A percentile compares a stretch with the other conserved stretches of the same genome.
These are phyloP conservation scores for Dichomitus squalens DNA, from an alignment of 1,284 basidiomycete genomes.

Conservation along the genomic window DNA sequence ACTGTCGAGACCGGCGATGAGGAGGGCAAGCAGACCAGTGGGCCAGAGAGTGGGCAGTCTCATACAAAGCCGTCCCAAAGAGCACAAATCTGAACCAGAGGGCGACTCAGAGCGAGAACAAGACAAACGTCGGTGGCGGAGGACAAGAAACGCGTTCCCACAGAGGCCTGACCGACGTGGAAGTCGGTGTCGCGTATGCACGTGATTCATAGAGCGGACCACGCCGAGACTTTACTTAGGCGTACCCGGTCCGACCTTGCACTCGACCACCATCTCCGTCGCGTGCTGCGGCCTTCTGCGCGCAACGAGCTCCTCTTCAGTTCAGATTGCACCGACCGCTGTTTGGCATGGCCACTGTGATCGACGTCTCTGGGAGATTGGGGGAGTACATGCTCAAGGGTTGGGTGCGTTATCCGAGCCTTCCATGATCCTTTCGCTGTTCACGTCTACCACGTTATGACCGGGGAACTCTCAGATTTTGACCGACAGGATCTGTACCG, in stretches of 20 bases:
- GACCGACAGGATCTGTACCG: constrained; percentile 65
- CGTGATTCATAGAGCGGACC: constrained; percentile 3
- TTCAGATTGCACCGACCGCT: neutral
- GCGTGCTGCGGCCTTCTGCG: neutral
- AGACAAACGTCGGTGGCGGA: neutral
- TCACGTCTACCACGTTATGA: constrained; percentile 4
- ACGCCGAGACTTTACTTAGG: neutral
- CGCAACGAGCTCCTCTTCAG: neutral
- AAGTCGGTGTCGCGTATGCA: neutral
- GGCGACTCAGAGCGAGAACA: neutral
- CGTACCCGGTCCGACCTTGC: neutral
- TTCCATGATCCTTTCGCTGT: neutral
- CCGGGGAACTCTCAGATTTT: constrained; percentile 48
- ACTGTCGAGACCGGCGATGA: constrained; percentile 49
- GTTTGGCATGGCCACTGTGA: constrained; percentile 48
- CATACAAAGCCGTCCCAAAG: constrained; percentile 45
- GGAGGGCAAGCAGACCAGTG: constrained; percentile 49
- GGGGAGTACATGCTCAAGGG: constrained; percentile 77
- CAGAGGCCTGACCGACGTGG: constrained; percentile 14
- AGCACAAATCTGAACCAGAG: neutral
- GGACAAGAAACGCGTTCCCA: neutral
- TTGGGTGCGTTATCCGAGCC: constrained; percentile 53
- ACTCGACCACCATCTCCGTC: neutral
- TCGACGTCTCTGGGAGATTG: constrained; percentile 59
- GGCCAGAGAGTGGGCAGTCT: constrained; percentile 67